phyloP scores from a whole-genome alignment of 768 basidiomycete species.

The Mycena kentingensis region DNA sequence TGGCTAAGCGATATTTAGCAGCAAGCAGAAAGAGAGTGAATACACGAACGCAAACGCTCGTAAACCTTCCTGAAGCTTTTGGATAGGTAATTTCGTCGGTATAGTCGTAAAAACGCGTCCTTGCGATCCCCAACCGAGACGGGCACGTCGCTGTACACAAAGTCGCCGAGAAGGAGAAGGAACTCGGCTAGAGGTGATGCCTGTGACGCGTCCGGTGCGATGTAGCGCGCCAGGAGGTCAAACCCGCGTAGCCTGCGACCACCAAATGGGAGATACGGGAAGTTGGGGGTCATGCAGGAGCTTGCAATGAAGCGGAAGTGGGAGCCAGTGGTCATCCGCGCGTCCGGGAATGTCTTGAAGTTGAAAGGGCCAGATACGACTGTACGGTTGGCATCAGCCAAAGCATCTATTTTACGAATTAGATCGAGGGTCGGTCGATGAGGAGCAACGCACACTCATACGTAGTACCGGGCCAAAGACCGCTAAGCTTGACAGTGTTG shows the following conservation, averaged over 20 bases:
- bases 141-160: slow-evolving; percentile 77
- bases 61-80: slow-evolving; percentile 67
- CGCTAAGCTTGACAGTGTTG: slow-evolving; percentile 49
- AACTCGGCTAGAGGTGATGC: slow-evolving; percentile 49
- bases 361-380: slow-evolving; percentile 50
- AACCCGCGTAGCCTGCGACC: slow-evolving; percentile 61
- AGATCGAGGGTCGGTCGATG: slow-evolving; percentile 7
- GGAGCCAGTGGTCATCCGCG: slow-evolving; percentile 50
- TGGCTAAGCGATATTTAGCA: slow-evolving; percentile 41
- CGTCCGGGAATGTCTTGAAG: slow-evolving; percentile 78
- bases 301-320: slow-evolving; percentile 72
- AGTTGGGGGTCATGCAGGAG: slow-evolving; percentile 70
- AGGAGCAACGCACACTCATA: slow-evolving; percentile 64
- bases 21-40: not conserved
- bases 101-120: slow-evolving; percentile 64
- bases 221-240: slow-evolving; percentile 60
- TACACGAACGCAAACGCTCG: slow-evolving; percentile 63
- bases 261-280: slow-evolving; percentile 65
- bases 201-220: slow-evolving; percentile 34
- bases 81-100: slow-evolving; percentile 67
- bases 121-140: slow-evolving; percentile 57
- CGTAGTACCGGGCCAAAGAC: slow-evolving; percentile 67
- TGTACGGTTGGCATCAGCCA: slow-evolving; percentile 43
- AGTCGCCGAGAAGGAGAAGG: slow-evolving; percentile 72
- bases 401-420: slow-evolving; percentile 40